Evolutionary conservation across 129 eudicot species (phyloP).

Genomic region (Dittrichia graveolens): DNA sequence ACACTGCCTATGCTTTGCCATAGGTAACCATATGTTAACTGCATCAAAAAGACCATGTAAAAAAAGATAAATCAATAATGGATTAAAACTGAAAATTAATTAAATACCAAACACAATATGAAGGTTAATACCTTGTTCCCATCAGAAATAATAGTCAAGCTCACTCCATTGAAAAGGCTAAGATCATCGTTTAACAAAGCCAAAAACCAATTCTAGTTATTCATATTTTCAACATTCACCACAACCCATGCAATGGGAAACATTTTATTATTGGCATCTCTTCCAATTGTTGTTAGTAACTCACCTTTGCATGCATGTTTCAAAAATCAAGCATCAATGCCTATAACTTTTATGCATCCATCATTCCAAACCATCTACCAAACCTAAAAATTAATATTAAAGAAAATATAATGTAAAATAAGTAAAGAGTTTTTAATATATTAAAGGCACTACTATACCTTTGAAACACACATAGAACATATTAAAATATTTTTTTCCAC

Average conservation of each 20-base stretch:
- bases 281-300: background rate
- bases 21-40: too few relatives aligned
- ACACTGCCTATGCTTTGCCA: too few relatives aligned
- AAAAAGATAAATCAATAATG: too few relatives aligned
- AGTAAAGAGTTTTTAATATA: too few relatives aligned
- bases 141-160: background rate
- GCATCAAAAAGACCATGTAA: too few relatives aligned
- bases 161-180: background rate
- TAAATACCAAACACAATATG: too few relatives aligned
- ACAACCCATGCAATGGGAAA: background rate
- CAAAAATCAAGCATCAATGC: background rate
- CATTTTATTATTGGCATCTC: slow-evolving; percentile 1
- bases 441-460: too few relatives aligned
- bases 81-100: too few relatives aligned
- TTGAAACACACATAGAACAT: too few relatives aligned
- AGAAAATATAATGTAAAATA: too few relatives aligned
- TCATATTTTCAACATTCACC: background rate
- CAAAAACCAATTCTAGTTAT: background rate
- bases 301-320: background rate
- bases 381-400: background rate
- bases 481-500: too few relatives aligned
- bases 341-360: background rate
- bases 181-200: background rate
- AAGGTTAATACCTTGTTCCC: background rate
- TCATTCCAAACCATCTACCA: background rate